Percentiles rank a stretch among this genome's conserved stretches.
Conservation (phyloP, 768 basidiomycete genomes). For the Termitomyces bulborhizus region DNA sequence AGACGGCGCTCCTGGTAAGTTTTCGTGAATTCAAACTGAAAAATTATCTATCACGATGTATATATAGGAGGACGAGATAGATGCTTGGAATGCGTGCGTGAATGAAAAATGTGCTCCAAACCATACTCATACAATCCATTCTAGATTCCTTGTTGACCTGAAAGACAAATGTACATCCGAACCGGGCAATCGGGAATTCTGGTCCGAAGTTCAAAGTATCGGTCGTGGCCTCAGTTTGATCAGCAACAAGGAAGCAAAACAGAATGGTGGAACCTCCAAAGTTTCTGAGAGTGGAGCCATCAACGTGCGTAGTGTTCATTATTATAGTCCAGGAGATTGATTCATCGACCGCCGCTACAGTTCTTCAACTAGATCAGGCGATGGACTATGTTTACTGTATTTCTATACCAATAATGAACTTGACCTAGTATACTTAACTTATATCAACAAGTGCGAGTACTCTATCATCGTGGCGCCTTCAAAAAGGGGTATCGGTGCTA, state of each 20-base stretch:
- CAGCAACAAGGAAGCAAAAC: constrained; percentile 52
- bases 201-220: constrained; percentile 45
- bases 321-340: not conserved
- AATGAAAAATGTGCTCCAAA: not conserved
- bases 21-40: not conserved
- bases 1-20: constrained; percentile 57
- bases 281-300: constrained; percentile 50
- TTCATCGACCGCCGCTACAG: not conserved
- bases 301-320: constrained; percentile 35
- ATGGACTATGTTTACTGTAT: not conserved
- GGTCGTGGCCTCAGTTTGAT: constrained; percentile 60
- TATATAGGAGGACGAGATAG: constrained; percentile 80
- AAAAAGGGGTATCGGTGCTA: not conserved
- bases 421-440: not conserved
- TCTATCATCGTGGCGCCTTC: not conserved
- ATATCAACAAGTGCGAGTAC: not conserved
- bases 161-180: constrained; percentile 46
- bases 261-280: constrained; percentile 49
- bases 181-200: constrained; percentile 64
- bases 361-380: not conserved
- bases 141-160: constrained; percentile 57
- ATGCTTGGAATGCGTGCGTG: constrained; percentile 71
- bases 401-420: not conserved
- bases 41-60: not conserved
- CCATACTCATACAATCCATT: not conserved